These are phyloP conservation scores for Saksenaea oblongispora DNA, from an alignment of 371 early-diverging fungal species.

Conservation along the genomic window DNA sequence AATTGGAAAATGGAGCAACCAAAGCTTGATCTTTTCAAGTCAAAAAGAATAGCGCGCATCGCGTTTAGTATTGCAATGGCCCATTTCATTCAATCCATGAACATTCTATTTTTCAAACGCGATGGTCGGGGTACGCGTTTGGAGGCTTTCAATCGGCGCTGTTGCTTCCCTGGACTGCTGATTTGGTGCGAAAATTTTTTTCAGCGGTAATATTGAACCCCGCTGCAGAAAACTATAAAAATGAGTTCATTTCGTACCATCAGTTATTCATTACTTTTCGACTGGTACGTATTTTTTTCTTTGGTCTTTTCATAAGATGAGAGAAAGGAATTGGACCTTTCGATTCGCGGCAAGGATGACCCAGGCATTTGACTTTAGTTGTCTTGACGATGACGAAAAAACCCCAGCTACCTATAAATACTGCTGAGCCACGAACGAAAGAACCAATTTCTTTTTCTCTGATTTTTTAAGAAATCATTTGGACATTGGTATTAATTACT, in stretches of 20 bases:
- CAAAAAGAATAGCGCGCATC: too few relatives aligned
- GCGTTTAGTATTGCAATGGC: too few relatives aligned
- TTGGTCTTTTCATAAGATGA: background rate
- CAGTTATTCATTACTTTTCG: background rate
- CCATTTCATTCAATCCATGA: too few relatives aligned
- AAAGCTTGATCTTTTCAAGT: too few relatives aligned
- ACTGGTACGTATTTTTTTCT: background rate
- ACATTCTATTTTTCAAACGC: too few relatives aligned
- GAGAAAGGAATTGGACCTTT: background rate
- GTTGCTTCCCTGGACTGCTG: too few relatives aligned
- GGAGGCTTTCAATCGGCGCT: too few relatives aligned
- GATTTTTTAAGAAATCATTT: background rate
- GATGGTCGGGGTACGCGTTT: too few relatives aligned
- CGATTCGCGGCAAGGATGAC: slow-evolving; percentile 32
- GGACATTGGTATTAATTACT: background rate
- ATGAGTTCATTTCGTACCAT: background rate
- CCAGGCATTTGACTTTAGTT: slow-evolving; percentile 56
- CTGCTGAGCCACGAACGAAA: slow-evolving; percentile 26
- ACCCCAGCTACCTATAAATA: slow-evolving; percentile 42
- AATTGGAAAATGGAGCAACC: too few relatives aligned
- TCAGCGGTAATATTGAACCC: background rate
- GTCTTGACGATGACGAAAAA: slow-evolving; percentile 46
- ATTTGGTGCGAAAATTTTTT: background rate
- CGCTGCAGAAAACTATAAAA: background rate
- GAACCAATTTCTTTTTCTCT: slow-evolving; percentile 1